phyloP scores from a whole-genome alignment of 371 early-diverging fungal species.

The Syncephalastrum racemosum region DNA sequence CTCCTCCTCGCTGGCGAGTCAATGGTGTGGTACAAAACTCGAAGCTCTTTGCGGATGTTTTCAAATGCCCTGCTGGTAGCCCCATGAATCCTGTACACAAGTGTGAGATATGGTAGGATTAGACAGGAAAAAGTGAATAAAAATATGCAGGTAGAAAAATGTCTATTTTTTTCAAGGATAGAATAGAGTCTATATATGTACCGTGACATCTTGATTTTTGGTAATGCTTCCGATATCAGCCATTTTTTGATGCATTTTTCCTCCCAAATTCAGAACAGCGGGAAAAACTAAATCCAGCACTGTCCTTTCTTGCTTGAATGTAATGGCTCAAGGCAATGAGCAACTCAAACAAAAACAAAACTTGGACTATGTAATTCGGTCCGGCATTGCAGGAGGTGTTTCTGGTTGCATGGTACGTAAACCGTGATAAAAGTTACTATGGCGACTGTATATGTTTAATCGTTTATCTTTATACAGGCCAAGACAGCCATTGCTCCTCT shows the following conservation, averaged over 20 bases:
- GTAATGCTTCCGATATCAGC: no score
- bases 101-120: slow-evolving; percentile 49
- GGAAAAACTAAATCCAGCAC: no score
- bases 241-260: no score
- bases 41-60: slow-evolving; percentile 63
- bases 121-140: no score
- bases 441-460: slow-evolving; percentile 19
- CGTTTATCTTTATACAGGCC: slow-evolving; percentile 45
- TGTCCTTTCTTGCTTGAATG: no score
- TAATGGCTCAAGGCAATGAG: no score
- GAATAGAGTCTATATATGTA: no score
- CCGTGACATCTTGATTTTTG: no score
- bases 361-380: slow-evolving; percentile 40
- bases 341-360: slow-evolving; percentile 25
- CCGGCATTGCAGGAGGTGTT: slow-evolving; percentile 49
- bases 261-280: no score
- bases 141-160: no score
- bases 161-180: no score
- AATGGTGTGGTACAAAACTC: slow-evolving; percentile 70
- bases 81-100: slow-evolving; percentile 61
- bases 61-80: slow-evolving; percentile 53
- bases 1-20: slow-evolving; percentile 60
- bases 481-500: slow-evolving; percentile 93
- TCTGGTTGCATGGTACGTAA: slow-evolving; percentile 48
- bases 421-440: no score